Evolutionary conservation across 139 green algal genomes (phyloP), one percentile per base, ranked within the genome.

Genomic region (Chlorella sp.): DNA sequence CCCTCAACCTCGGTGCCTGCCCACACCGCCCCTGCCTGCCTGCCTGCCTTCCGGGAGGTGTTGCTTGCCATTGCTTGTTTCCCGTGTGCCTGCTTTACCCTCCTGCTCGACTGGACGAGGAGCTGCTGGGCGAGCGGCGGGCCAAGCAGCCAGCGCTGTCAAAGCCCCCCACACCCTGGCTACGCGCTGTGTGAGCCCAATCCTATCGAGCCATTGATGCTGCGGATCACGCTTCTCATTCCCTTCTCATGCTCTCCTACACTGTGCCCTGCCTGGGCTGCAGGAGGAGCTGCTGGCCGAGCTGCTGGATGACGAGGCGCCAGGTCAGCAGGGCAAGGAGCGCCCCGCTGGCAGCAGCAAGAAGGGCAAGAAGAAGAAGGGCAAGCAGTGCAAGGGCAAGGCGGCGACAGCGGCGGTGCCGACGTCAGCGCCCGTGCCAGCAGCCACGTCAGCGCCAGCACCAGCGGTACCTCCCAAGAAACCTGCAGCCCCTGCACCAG

Each of bases 261-360:
- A 9, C 40, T 32, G 5, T n/a, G 5, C 4, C 32, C 14, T 86
- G 7, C 60, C 77, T 90, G 57, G 30, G 76, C 48, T 83, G 57
- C 93, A 97, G 88, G 88, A 89, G 34, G 94, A 91, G 53, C 90
- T 97, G 86, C 89, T 96, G 89, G 94, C 93, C 32, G 89, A 86
- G 60, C 79, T 96, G 79, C 40, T 66, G 68, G 88, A 90, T 64
- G 83, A 78, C 9, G 69, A 81, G 68, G 39, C n/a, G 26, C 42
- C 64, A 53, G 69, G 26, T 48, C 69, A 68, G 64, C 68, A 88
- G 28, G 48, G 68, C 88, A 37, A 86, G 68, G 48, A 85, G 39
- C 80, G 32, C 9, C 18, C 71, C 18, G 48, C 48, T 57, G 48
- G 30, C 71, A 30, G 71, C 75, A 34, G 53, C 88, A 92, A 93